phyloP scores from a whole-genome alignment of 192 early-diverging fungal species.

The Dimargaris cristalligena region DNA sequence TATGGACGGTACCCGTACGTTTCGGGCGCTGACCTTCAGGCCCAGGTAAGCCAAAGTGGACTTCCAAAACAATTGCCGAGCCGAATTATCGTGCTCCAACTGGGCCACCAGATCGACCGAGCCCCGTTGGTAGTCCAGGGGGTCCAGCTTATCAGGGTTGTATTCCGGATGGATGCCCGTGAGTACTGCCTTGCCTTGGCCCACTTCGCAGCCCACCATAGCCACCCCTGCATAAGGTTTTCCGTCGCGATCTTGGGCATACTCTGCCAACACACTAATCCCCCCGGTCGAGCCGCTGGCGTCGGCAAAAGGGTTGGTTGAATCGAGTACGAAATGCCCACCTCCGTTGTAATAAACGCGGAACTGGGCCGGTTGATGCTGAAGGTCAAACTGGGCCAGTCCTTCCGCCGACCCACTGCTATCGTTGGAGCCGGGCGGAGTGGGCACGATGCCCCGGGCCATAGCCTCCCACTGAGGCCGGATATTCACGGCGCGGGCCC shows the following conservation, averaged over 20 bases:
- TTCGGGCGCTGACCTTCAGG: slow-evolving; percentile 30
- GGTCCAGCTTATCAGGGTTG: slow-evolving; percentile 34
- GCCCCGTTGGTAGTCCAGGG: slow-evolving; percentile 33
- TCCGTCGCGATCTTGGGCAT: too few species aligned
- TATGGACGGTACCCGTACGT: slow-evolving; percentile 6
- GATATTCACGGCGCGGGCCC: slow-evolving; percentile 43
- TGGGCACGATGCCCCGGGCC: slow-evolving; percentile 18
- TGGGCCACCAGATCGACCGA: slow-evolving; percentile 23
- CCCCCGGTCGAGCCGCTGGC: slow-evolving; percentile 13
- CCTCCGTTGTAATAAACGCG: slow-evolving; percentile 58
- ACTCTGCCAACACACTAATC: slow-evolving; percentile 21
- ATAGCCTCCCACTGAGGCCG: slow-evolving; percentile 4
- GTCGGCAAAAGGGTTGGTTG: too few species aligned
- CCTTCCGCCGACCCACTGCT: slow-evolving; percentile 10
- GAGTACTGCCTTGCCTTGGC: slow-evolving; percentile 49
- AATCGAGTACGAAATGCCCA: slow-evolving; percentile 42
- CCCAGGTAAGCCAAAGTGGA: slow-evolving; percentile 45
- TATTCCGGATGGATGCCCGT: slow-evolving; percentile 77
- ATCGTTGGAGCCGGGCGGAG: slow-evolving; percentile 12
- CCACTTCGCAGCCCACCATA: slow-evolving; percentile 48
- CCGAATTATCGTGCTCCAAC: slow-evolving; percentile 27
- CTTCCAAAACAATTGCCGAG: slow-evolving; percentile 35
- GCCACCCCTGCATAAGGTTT: too few species aligned
- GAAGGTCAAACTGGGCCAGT: slow-evolving; percentile 9
- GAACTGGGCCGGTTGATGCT: slow-evolving; percentile 13